Evolutionary conservation across 257 asterid species (phyloP).

Genomic region (Fraxinus pennsylvanica): DNA sequence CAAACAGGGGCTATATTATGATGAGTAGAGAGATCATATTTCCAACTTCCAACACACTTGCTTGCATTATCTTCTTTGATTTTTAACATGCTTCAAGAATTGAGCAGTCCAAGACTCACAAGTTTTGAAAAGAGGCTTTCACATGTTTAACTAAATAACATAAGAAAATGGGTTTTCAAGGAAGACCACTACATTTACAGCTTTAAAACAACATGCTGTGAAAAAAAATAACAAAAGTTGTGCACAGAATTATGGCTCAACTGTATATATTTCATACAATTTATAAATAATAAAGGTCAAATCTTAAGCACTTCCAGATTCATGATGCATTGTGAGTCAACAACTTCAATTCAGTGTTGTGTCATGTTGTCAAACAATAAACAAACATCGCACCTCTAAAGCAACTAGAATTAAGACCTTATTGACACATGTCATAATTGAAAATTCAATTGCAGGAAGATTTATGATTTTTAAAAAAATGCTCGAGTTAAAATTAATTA

Average conservation of each 20-base stretch:
- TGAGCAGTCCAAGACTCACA: constrained; percentile 19
- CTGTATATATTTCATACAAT: neutral
- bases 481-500: too few relatives aligned
- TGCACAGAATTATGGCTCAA: neutral
- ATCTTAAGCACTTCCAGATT: neutral
- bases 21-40: neutral
- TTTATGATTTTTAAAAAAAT: too few relatives aligned
- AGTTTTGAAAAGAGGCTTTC: neutral
- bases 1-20: neutral
- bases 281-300: constrained; percentile 2
- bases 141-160: neutral
- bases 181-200: constrained; percentile 17
- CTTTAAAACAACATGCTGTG: constrained; percentile 15
- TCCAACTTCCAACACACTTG: neutral
- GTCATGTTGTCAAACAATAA: too few relatives aligned
- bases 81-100: neutral
- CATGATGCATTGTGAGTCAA: neutral
- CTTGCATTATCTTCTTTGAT: constrained; percentile 5
- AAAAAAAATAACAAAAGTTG: neutral
- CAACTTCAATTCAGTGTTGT: constrained; percentile 4
- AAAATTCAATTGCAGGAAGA: neutral
- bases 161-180: neutral
- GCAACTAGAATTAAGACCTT: too few relatives aligned
- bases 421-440: too few relatives aligned
- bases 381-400: too few relatives aligned